These are phyloP conservation scores for Funneliformis caledonium DNA, from an alignment of 371 early-diverging fungal genomes.

Conservation along the genomic window DNA sequence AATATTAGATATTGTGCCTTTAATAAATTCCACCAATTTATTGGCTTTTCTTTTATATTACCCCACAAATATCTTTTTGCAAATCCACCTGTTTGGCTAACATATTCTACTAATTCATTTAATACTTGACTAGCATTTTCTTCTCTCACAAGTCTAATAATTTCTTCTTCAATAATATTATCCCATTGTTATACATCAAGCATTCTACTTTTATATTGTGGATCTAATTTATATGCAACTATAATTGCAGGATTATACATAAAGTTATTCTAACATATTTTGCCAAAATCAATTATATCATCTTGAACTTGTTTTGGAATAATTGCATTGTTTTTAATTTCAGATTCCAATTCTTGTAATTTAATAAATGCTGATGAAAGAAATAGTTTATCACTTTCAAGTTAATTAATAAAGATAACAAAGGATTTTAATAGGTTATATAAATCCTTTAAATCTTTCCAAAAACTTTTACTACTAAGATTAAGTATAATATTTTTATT, in stretches of 20 bases:
- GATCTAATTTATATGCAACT: background rate
- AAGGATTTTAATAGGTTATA: background rate
- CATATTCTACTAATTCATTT: background rate
- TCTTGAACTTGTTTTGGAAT: too few relatives aligned
- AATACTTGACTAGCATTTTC: background rate
- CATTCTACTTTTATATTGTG: background rate
- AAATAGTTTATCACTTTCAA: background rate
- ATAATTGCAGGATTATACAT: background rate
- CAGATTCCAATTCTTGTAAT: background rate
- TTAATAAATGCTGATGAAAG: background rate
- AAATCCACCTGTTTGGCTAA: background rate
- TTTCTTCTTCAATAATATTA: background rate
- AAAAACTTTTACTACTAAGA: too few relatives aligned
- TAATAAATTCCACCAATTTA: conserved; percentile 10
- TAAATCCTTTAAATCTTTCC: background rate
- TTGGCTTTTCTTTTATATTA: background rate
- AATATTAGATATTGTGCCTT: background rate
- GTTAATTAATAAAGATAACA: background rate
- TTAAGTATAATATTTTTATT: too few relatives aligned
- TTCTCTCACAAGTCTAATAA: background rate
- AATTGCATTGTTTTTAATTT: background rate
- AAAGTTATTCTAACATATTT: background rate
- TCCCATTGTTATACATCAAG: background rate
- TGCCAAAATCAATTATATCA: background rate
- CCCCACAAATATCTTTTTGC: background rate